A percentile compares a stretch with the other conserved stretches of the same genome.
These are phyloP conservation scores for Hygrophorus pudorinus DNA, from an alignment of 768 basidiomycete genomes.

Conservation along the genomic window DNA sequence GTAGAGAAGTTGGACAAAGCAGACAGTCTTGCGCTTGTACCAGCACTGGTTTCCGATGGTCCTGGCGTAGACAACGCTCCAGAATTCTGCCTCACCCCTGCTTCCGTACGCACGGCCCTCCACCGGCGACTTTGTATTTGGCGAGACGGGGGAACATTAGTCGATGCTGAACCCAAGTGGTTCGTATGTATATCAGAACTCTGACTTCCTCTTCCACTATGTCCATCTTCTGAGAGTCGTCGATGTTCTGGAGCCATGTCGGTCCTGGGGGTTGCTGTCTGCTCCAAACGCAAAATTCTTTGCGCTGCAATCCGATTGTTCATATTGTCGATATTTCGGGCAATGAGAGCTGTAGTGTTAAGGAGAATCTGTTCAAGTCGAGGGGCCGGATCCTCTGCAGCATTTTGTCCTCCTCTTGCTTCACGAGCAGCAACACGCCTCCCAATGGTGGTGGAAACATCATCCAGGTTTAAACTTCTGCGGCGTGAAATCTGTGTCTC, in stretches of 20 bases:
- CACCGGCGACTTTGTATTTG: slow-evolving; percentile 6
- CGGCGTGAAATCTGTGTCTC: slow-evolving; percentile 18
- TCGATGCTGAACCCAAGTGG: slow-evolving; percentile 1
- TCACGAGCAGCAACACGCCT: slow-evolving; percentile 25
- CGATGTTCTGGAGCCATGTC: not conserved
- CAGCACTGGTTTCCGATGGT: slow-evolving; percentile 9
- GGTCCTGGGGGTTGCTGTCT: not conserved
- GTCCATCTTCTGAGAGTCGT: slow-evolving; percentile 2
- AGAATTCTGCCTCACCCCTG: slow-evolving; percentile 10
- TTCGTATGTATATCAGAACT: not conserved
- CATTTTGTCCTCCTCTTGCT: slow-evolving; percentile 8
- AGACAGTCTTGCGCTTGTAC: slow-evolving; percentile 20
- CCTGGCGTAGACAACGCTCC: slow-evolving; percentile 17
- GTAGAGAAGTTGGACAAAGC: slow-evolving; percentile 29
- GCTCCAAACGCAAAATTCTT: slow-evolving; percentile 2
- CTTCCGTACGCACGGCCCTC: slow-evolving; percentile 9
- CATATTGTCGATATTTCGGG: slow-evolving; percentile 4
- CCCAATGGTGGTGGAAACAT: slow-evolving; percentile 28
- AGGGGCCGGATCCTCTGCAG: slow-evolving; percentile 1
- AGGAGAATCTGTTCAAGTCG: slow-evolving; percentile 11
- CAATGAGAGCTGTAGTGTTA: slow-evolving; percentile 2
- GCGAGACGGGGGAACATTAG: slow-evolving; percentile 1
- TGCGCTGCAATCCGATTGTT: slow-evolving; percentile 1
- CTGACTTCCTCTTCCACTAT: not conserved
- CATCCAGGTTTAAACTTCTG: slow-evolving; percentile 19